Base-by-base conservation (phyloP, 306 rosid species). In the Glycine latifolia region DNA sequence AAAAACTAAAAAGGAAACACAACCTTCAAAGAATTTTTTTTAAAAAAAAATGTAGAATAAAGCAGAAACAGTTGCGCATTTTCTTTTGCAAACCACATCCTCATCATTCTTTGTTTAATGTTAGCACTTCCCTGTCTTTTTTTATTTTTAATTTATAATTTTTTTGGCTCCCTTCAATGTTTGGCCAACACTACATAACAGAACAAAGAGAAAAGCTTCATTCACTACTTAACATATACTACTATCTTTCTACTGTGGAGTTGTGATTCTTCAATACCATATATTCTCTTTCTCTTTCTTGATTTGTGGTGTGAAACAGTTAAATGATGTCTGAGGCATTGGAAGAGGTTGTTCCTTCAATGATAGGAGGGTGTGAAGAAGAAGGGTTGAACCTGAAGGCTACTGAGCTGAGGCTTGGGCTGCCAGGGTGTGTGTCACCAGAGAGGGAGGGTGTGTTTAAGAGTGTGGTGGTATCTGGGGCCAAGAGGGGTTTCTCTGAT, bases 391-490 rank as follows among this genome's bases (percentile, higher is more conserved):
- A 95, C 89, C 90, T 92, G 33, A 95, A 85, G 78, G 97, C 95
- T 6, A 95, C 97, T 55, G 99, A 95, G 85, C 87, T 95, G 72
- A 87, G 99, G 62, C 92, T 95, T 37, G 99, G 99, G 4, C 85
- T 95, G 66, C 99, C 99, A n/a, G 99, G 99, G 4, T 88, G 92
- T 9, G 92, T 83, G 76, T 95, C 97, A 3, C 99, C 99, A 0
- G 88, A 77, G 85, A 87, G 98, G 80, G 94, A 89, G 20, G 92
- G 59, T 31, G 44, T 73, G 76, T 82, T 82, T 14, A 94, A 90
- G 87, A 82, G 67, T 83, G 72, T 82, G 50, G 88, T 91, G 17
- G 88, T 89, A n/a, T 87, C 89, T 62, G 97, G 98, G 41, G 97
- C 97, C 13, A 94, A 94, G 70, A 92, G 97, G 86, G 97, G 90